These are phyloP conservation scores for Mycena chlorophos DNA, from an alignment of 768 basidiomycete genomes.

Conservation along the genomic window DNA sequence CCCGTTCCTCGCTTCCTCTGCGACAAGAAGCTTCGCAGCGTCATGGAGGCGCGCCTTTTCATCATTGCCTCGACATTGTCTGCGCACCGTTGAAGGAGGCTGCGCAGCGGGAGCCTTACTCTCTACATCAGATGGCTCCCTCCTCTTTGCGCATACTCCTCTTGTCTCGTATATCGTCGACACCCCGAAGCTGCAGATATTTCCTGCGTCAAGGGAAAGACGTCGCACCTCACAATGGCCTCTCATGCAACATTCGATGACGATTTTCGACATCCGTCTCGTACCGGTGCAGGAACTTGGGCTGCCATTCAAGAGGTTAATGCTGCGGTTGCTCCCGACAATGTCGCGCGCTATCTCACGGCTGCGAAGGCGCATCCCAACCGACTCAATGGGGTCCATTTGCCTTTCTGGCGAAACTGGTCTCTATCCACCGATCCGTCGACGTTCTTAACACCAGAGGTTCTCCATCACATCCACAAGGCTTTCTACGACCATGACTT, in stretches of 20 bases:
- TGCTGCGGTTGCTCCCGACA: conserved; percentile 9
- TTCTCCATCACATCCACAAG: conserved; percentile 41
- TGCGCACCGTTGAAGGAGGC: conserved; percentile 19
- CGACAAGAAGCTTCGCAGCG: conserved; percentile 13
- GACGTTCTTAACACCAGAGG: conserved; percentile 36
- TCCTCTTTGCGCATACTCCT: conserved; percentile 11
- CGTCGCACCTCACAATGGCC: conserved; percentile 19
- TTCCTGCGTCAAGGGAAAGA: conserved; percentile 10
- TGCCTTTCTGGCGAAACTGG: conserved; percentile 42
- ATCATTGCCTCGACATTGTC: conserved; percentile 20
- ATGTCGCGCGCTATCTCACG: conserved; percentile 7
- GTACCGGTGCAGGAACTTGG: conserved; percentile 9
- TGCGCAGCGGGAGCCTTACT: conserved; percentile 4
- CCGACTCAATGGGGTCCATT: conserved; percentile 6
- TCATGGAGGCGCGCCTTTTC: conserved; percentile 25
- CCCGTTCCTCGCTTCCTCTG: conserved; percentile 22
- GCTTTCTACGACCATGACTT: conserved; percentile 40
- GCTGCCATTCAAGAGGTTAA: not conserved
- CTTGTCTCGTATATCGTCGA: conserved; percentile 21
- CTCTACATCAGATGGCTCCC: conserved; percentile 9
- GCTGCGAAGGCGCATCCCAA: not conserved
- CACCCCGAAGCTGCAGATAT: conserved; percentile 18
- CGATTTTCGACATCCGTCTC: not conserved
- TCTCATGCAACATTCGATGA: conserved; percentile 14
- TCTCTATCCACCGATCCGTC: conserved; percentile 30